phyloP scores from a whole-genome alignment of 2,329 filamentous ascomycete genomes.

The Aspergillus sp. region DNA sequence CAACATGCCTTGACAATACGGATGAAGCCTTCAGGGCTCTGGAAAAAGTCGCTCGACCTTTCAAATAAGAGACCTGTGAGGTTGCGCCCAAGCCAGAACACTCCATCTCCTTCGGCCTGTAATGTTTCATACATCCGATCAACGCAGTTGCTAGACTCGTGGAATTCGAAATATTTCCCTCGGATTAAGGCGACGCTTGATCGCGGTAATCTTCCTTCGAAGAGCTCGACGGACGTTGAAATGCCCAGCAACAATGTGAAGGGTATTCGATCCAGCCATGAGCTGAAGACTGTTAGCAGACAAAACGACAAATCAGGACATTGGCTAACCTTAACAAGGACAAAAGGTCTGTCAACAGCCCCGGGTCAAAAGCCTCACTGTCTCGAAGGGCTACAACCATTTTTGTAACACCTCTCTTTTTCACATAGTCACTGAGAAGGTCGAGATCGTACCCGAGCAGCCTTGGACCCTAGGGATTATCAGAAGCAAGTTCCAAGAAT shows the following conservation, averaged over 20 bases:
- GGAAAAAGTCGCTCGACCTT: conserved; percentile 51
- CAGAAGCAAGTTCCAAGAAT: conserved; percentile 5
- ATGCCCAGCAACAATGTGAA: conserved; percentile 52
- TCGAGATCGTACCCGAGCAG: conserved; percentile 39
- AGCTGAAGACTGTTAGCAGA: conserved; percentile 31
- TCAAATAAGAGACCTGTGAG: conserved; percentile 45
- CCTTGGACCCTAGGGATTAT: conserved; percentile 26
- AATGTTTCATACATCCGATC: conserved; percentile 33
- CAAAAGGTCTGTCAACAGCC: conserved; percentile 36
- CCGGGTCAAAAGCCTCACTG: conserved; percentile 39
- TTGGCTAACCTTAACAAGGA: conserved; percentile 37
- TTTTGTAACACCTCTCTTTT: conserved; percentile 26
- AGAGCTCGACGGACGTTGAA: conserved; percentile 53
- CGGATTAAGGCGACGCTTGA: conserved; percentile 44
- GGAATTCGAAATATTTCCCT: conserved; percentile 46
- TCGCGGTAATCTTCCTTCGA: conserved; percentile 49
- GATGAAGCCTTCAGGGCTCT: conserved; percentile 47
- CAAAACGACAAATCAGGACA: background rate
- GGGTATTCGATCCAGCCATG: conserved; percentile 53
- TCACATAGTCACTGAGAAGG: conserved; percentile 34
- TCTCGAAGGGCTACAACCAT: conserved; percentile 37
- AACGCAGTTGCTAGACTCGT: conserved; percentile 39
- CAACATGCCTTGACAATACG: conserved; percentile 41
- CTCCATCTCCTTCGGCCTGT: conserved; percentile 25
- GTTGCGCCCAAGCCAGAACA: conserved; percentile 45